Percentiles rank a stretch among this genome's conserved stretches.
These are phyloP conservation scores for Dimargaris verticillata DNA, from an alignment of 192 early-diverging fungal species.

Conservation along the genomic window DNA sequence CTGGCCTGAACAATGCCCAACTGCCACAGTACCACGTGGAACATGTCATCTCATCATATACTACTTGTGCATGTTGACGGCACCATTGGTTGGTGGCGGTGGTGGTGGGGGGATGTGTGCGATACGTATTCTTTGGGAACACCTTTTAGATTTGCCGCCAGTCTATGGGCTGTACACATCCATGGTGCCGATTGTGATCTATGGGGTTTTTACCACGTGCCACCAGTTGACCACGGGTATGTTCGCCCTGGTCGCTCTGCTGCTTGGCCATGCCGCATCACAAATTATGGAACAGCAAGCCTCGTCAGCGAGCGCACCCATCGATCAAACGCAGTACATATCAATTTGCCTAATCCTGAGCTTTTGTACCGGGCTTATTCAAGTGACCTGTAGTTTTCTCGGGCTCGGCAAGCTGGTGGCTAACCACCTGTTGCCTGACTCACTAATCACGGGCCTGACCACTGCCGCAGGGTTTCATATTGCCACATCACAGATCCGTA, in stretches of 20 bases:
- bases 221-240: conserved; percentile 4
- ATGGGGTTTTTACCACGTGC: conserved; percentile 7
- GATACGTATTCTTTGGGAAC: no score
- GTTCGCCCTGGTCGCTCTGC: conserved; percentile 4
- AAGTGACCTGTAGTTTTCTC: neutral
- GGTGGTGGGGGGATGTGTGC: no score
- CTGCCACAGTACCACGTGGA: no score
- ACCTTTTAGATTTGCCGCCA: conserved; percentile 7
- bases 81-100: no score
- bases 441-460: conserved; percentile 9
- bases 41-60: no score
- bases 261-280: conserved; percentile 1
- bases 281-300: conserved; percentile 1
- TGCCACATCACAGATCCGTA: conserved; percentile 8
- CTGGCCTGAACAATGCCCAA: no score
- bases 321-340: neutral
- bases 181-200: neutral
- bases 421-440: conserved; percentile 2
- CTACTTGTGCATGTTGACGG: no score
- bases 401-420: neutral
- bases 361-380: neutral
- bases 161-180: conserved; percentile 14
- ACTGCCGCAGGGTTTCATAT: conserved; percentile 5
- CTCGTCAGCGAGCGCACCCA: no score
- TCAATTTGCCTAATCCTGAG: neutral